Base-by-base conservation (phyloP, 164 flowering plant genomes). In the Berberis thunbergii region DNA sequence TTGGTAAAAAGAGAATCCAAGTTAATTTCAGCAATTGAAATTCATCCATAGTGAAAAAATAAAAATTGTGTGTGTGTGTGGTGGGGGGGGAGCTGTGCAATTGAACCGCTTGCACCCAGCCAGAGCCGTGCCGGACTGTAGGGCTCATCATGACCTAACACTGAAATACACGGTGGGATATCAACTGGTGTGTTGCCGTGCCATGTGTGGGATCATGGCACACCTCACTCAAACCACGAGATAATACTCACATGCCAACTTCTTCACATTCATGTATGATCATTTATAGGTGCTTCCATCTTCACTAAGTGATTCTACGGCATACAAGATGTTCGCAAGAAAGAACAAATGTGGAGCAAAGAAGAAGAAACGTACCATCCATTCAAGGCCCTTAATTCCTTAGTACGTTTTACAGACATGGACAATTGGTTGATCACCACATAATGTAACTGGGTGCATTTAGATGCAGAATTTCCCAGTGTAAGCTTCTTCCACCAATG, bases 381-480 rank as follows among this genome's bases (percentile, higher is more conserved):
- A 57, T 76, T 74, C 73, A 91, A 73, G 59, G 86, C 86, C 69
- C 96, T 81, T 56, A 91, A 66, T 69, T 94, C 99, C 75, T 74
- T 85, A n/a, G 84, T 89, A 63, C 97, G 83, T 67, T 86, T 94
- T 38, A 89, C 84, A 64, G 87, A 73, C 70, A 94, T 68, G 49
- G 91, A 81, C 61, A 81, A 67, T 41, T 71, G 73, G 74, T 70
- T 70, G 66, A 94, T 79, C 61, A 73, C 74, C 67, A 76, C 70
- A 68, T 73, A 75, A 62, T 61, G 53, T 53, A 77, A 61, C 12
- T 73, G 66, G 59, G 83, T 67, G 57, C 74, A 13, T 38, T 56
- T 49, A 6, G 62, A 50, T 50, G 50, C 64, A 64, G 81, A 59
- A 73, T 77, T 80, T 66, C 62, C 65, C 38, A 68, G 12, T 11